Percentiles rank a stretch among this genome's conserved stretches.
Conservation (phyloP, 331 rosid genomes). For the Malus hybrid region DNA sequence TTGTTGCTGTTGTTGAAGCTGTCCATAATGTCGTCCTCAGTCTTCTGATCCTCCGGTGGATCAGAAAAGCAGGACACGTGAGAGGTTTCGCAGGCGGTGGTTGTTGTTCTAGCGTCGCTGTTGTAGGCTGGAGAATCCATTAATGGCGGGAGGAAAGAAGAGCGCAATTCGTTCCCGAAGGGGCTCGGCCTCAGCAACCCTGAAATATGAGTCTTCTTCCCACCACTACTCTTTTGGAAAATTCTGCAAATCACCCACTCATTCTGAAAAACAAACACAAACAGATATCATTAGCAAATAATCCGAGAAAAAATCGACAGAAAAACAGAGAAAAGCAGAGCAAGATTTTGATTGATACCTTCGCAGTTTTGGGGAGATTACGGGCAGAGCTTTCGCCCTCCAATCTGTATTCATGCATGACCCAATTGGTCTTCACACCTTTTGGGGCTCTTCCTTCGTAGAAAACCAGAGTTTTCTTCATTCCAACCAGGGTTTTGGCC, state of each 20-base stretch:
- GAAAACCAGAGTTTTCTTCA: constrained; percentile 91
- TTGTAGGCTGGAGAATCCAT: constrained; percentile 52
- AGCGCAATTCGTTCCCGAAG: constrained; percentile 11
- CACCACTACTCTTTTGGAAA: constrained; percentile 40
- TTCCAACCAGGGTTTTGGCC: constrained; percentile 44
- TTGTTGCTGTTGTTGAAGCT: constrained; percentile 18
- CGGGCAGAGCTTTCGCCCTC: constrained; percentile 31
- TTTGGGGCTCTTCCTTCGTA: constrained; percentile 84
- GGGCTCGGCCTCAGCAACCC: constrained; percentile 28
- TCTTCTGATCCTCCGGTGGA: constrained; percentile 31
- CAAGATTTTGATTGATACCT: constrained; percentile 24
- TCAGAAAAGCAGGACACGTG: constrained; percentile 66
- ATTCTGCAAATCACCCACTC: constrained; percentile 80
- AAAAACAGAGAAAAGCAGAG: background rate
- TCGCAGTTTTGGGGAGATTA: constrained; percentile 27
- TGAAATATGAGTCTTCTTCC: constrained; percentile 34
- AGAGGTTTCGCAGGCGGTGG: constrained; percentile 23
- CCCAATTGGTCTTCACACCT: constrained; percentile 82
- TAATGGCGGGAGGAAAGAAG: constrained; percentile 45
- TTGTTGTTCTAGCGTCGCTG: constrained; percentile 25
- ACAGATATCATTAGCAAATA: background rate
- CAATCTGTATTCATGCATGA: constrained; percentile 83
- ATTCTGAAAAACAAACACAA: constrained; percentile 32
- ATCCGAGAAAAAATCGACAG: background rate
- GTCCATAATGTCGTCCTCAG: constrained; percentile 16